Evolutionary conservation across 1,139 yeast genomes (phyloP).

Genomic region (Petasospora rhodanensis): DNA sequence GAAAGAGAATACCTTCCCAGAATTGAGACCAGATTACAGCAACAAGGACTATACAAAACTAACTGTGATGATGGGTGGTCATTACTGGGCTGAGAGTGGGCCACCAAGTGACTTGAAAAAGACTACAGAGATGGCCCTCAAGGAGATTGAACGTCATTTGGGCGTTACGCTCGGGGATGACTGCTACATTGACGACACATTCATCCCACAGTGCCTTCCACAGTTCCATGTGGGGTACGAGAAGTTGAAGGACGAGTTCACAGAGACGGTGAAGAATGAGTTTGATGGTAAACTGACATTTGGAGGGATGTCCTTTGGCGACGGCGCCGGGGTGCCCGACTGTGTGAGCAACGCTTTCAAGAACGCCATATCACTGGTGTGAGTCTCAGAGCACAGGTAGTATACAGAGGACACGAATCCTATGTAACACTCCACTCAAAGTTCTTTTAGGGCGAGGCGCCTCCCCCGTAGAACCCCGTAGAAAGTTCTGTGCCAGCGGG

Average conservation of each 20-base stretch:
- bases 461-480: too few relatives aligned
- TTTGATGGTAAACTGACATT: slow-evolving; percentile 46
- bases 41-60: slow-evolving; percentile 53
- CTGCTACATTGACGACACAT: slow-evolving; percentile 30
- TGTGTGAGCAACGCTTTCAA: slow-evolving; percentile 63
- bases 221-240: slow-evolving; percentile 74
- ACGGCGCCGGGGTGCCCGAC: slow-evolving; percentile 88
- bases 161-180: slow-evolving; percentile 36
- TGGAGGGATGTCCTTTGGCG: slow-evolving; percentile 82
- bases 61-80: slow-evolving; percentile 92
- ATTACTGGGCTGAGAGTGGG: slow-evolving; percentile 38
- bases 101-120: slow-evolving; percentile 2
- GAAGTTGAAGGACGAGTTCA: slow-evolving; percentile 38
- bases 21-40: slow-evolving; percentile 22
- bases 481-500: too few relatives aligned
- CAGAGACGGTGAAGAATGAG: slow-evolving; percentile 30
- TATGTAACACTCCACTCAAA: too few relatives aligned
- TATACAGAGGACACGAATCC: too few relatives aligned
- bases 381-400: too few relatives aligned
- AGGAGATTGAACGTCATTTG: slow-evolving; percentile 48
- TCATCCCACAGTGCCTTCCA: slow-evolving; percentile 63
- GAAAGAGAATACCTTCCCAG: slow-evolving; percentile 4
- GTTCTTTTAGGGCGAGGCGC: too few relatives aligned
- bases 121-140: slow-evolving; percentile 17
- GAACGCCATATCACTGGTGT: slow-evolving; percentile 37